Conservation (phyloP, 2,329 filamentous ascomycete genomes). For the Hypomyces rosellus region DNA sequence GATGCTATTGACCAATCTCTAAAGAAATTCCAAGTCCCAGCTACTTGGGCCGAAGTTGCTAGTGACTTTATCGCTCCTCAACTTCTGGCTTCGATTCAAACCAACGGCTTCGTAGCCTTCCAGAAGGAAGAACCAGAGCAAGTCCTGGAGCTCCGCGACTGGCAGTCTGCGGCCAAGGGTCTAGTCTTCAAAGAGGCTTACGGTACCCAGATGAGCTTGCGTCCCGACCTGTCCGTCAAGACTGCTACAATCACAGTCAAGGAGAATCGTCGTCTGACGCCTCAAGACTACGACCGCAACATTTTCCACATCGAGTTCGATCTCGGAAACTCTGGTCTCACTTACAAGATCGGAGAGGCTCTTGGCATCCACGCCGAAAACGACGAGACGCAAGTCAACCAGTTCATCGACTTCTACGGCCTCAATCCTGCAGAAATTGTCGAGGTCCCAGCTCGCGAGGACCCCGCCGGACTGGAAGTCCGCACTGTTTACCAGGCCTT, state of each 20-base stretch:
- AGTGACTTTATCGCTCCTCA: conserved; percentile 46
- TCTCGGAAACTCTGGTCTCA: conserved; percentile 82
- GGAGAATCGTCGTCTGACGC: conserved; percentile 91
- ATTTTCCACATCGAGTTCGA: conserved; percentile 99
- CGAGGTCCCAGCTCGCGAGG: conserved; percentile 83
- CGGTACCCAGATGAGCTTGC: conserved; percentile 63
- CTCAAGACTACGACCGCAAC: conserved; percentile 85
- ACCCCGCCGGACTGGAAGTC: conserved; percentile 67
- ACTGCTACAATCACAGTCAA: conserved; percentile 85
- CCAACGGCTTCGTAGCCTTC: conserved; percentile 78
- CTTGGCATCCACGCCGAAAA: conserved; percentile 96
- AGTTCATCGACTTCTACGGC: conserved; percentile 87
- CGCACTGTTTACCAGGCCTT: conserved; percentile 91
- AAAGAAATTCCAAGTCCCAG: conserved; percentile 67
- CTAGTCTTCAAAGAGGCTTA: conserved; percentile 94
- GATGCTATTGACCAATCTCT: conserved; percentile 65
- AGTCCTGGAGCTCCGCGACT: conserved; percentile 59
- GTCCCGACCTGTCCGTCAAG: conserved; percentile 80
- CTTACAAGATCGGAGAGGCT: conserved; percentile 94
- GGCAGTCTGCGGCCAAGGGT: conserved; percentile 80
- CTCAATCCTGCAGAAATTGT: conserved; percentile 77
- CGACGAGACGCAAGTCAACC: conserved; percentile 66
- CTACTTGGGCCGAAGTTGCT: conserved; percentile 66
- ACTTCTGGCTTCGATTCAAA: conserved; percentile 59
- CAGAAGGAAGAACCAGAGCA: conserved; percentile 70